These are phyloP conservation scores for Didymellaceae sp. DNA, from an alignment of 2,329 filamentous ascomycete genomes.

Conservation along the genomic window DNA sequence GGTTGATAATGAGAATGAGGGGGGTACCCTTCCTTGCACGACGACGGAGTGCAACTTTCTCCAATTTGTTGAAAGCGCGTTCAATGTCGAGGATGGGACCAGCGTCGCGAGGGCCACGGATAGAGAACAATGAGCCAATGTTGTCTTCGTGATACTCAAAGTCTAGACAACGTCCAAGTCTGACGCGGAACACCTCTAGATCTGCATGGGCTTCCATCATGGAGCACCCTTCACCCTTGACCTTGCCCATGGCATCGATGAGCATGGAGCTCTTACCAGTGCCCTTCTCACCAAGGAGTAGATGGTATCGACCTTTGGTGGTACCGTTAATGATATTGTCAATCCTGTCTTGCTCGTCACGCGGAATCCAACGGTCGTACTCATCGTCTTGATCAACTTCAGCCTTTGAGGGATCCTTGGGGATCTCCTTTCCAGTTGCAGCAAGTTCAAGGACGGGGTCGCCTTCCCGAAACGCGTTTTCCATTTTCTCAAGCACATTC, in stretches of 20 bases:
- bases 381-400: conserved; percentile 48
- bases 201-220: conserved; percentile 98
- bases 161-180: conserved; percentile 90
- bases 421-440: conserved; percentile 44
- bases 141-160: conserved; percentile 99
- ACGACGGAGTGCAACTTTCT: conserved; percentile 85
- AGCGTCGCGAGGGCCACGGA: conserved; percentile 88
- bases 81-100: conserved; percentile 95
- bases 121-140: conserved; percentile 94
- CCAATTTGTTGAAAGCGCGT: conserved; percentile 94
- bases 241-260: conserved; percentile 91
- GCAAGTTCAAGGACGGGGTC: conserved; percentile 83
- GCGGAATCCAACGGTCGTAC: conserved; percentile 77
- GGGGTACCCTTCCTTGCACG: conserved; percentile 69
- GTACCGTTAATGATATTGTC: conserved; percentile 81
- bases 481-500: conserved; percentile 89
- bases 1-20: conserved; percentile 92
- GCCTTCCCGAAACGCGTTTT: conserved; percentile 87
- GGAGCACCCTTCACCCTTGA: conserved; percentile 84
- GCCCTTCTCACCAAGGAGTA: conserved; percentile 93
- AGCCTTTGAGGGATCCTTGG: conserved; percentile 29
- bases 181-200: conserved; percentile 90
- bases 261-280: conserved; percentile 98
- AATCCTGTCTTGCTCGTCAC: conserved; percentile 81
- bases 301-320: conserved; percentile 81